These are phyloP conservation scores for Lactarius psammicola DNA, from an alignment of 768 basidiomycete species.

Conservation along the genomic window DNA sequence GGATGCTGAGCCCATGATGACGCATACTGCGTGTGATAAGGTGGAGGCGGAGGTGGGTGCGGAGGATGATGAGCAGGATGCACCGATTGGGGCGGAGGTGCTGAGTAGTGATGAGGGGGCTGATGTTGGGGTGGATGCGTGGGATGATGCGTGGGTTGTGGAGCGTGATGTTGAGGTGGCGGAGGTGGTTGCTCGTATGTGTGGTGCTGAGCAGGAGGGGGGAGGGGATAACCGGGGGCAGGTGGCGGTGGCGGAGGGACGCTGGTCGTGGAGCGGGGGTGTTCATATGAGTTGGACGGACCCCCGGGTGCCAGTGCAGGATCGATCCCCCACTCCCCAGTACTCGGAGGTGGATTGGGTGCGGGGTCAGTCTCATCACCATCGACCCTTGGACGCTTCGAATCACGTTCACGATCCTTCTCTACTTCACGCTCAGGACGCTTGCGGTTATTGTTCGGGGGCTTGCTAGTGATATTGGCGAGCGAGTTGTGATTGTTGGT, in stretches of 20 bases:
- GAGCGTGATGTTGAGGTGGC: conserved; percentile 25
- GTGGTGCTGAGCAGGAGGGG: conserved; percentile 18
- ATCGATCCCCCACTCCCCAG: conserved; percentile 29
- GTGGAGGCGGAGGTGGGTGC: conserved; percentile 22
- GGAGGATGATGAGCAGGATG: conserved; percentile 25
- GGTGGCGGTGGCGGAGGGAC: conserved; percentile 27
- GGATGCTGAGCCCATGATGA: conserved; percentile 25
- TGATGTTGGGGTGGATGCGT: conserved; percentile 25
- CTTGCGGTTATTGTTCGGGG: conserved; percentile 18
- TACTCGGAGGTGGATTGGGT: conserved; percentile 17
- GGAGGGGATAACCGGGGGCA: conserved; percentile 16
- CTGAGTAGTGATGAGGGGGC: conserved; percentile 22
- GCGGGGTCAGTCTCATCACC: conserved; percentile 20
- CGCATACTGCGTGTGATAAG: conserved; percentile 21
- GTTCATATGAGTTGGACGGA: conserved; percentile 18
- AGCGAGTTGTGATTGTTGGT: conserved; percentile 28
- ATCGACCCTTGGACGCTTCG: conserved; percentile 27
- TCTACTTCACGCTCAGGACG: conserved; percentile 28
- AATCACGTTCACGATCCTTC: conserved; percentile 27
- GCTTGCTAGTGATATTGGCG: conserved; percentile 16
- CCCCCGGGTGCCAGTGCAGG: conserved; percentile 24
- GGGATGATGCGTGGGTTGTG: conserved; percentile 18
- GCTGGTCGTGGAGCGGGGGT: conserved; percentile 22
- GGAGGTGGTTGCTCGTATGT: conserved; percentile 22
- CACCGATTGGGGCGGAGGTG: conserved; percentile 24